Conservation (phyloP, 2,329 filamentous ascomycete genomes). For the Fusarium chlamydosporum region DNA sequence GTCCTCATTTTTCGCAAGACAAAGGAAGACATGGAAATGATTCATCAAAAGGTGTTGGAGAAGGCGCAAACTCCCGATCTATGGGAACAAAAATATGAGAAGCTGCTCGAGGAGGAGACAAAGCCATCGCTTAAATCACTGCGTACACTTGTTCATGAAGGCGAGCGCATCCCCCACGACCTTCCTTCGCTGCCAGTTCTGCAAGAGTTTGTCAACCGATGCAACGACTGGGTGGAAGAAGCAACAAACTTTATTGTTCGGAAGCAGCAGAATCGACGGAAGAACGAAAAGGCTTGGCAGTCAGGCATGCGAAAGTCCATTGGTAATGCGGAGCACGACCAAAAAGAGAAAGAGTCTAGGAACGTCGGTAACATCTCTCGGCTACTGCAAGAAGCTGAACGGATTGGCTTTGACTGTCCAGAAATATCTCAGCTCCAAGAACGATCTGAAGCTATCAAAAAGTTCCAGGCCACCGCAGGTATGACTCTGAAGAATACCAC, state of each 20-base stretch:
- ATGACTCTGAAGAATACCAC: constrained; percentile 76
- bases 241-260: constrained; percentile 95
- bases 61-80: constrained; percentile 87
- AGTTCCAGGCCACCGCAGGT: constrained; percentile 84
- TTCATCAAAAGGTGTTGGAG: constrained; percentile 83
- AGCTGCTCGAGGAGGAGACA: constrained; percentile 84
- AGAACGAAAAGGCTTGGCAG: constrained; percentile 91
- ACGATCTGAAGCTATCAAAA: constrained; percentile 84
- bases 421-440: constrained; percentile 90
- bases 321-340: constrained; percentile 68
- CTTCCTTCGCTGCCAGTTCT: constrained; percentile 86
- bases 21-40: constrained; percentile 75
- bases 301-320: constrained; percentile 79
- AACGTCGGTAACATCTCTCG: constrained; percentile 91
- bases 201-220: constrained; percentile 91
- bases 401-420: constrained; percentile 91
- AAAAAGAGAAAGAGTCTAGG: constrained; percentile 87
- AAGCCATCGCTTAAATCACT: constrained; percentile 89
- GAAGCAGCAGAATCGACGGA: constrained; percentile 96
- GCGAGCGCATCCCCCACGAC: constrained; percentile 94
- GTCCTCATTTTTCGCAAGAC: constrained; percentile 82
- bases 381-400: constrained; percentile 85
- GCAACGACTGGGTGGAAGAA: constrained; percentile 98
- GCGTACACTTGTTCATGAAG: constrained; percentile 87
- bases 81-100: constrained; percentile 93